A percentile compares a stretch with the other conserved stretches of the same genome.
These are phyloP conservation scores for Dactylorhiza incarnata DNA, from an alignment of 106 monocot species.

Conservation along the genomic window DNA sequence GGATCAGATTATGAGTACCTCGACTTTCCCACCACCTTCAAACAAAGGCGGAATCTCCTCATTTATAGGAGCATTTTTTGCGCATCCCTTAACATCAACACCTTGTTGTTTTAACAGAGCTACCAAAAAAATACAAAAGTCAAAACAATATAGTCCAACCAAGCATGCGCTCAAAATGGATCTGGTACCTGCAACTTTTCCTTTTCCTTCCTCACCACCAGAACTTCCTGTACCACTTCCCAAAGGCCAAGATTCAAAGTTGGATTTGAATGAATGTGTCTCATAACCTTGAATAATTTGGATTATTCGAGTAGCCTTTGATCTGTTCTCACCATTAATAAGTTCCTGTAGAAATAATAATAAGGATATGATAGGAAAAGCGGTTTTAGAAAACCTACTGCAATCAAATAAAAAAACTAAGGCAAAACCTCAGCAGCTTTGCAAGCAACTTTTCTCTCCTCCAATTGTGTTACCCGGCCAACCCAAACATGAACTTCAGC, in stretches of 20 bases:
- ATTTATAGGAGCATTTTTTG: conserved; percentile 50
- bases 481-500: conserved; percentile 94
- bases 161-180: conserved; percentile 4
- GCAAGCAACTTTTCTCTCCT: conserved; percentile 78
- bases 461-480: conserved; percentile 80
- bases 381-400: not conserved
- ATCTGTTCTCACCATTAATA: conserved; percentile 55
- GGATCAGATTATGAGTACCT: conserved; percentile 30
- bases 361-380: not conserved
- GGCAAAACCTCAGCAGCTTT: conserved; percentile 66
- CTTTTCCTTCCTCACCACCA: conserved; percentile 79
- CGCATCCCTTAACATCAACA: conserved; percentile 74
- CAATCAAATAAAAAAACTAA: not conserved
- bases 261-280: conserved; percentile 81
- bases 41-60: conserved; percentile 85
- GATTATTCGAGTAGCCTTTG: conserved; percentile 62
- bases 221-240: conserved; percentile 29
- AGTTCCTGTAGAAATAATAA: conserved; percentile 40
- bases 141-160: conserved; percentile 3
- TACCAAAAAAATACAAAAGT: conserved; percentile 13
- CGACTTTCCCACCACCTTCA: conserved; percentile 67
- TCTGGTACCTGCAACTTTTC: conserved; percentile 86
- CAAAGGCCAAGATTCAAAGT: conserved; percentile 87
- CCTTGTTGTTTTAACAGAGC: conserved; percentile 89
- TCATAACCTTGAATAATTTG: conserved; percentile 90